Conservation (phyloP, 2,329 filamentous ascomycete genomes). For the Pseudogymnoascus sp. region DNA sequence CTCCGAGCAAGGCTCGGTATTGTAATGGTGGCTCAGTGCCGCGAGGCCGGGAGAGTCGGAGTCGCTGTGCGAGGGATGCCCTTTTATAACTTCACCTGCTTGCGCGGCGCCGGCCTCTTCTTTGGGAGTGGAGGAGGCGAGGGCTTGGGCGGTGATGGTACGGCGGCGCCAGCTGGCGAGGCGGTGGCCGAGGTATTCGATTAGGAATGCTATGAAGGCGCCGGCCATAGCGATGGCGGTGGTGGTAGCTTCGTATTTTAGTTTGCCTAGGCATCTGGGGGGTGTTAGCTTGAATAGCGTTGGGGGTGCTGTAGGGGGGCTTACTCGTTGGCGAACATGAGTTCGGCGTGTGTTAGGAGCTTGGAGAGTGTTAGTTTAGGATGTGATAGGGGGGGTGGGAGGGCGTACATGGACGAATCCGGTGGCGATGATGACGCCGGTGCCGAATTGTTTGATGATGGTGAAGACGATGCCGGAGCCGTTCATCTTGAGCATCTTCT, state of each 20-base stretch:
- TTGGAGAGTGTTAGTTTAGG: slow-evolving; percentile 35
- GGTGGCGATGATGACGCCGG: slow-evolving; percentile 65
- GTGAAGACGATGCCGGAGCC: slow-evolving; percentile 46
- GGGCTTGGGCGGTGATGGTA: not conserved
- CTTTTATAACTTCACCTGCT: not conserved
- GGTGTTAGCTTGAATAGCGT: not conserved
- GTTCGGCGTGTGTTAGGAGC: slow-evolving; percentile 65
- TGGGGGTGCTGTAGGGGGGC: not conserved
- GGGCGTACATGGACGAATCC: slow-evolving; percentile 59
- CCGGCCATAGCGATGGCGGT: slow-evolving; percentile 69
- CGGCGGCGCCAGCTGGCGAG: slow-evolving; percentile 38
- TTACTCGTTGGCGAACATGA: slow-evolving; percentile 62
- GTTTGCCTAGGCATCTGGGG: slow-evolving; percentile 51
- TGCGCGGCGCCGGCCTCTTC: not conserved
- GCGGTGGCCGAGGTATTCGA: slow-evolving; percentile 62
- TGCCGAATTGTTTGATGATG: slow-evolving; percentile 67
- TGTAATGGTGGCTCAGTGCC: slow-evolving; percentile 1
- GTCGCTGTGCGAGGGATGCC: not conserved
- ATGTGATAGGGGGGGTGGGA: slow-evolving; percentile 14
- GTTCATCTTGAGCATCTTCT: slow-evolving; percentile 49
- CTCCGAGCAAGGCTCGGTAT: not conserved
- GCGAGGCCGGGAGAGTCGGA: not conserved
- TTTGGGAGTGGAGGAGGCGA: not conserved
- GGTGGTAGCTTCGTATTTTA: slow-evolving; percentile 63
- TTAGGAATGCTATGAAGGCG: slow-evolving; percentile 63